These are phyloP conservation scores for Neurospora sp. DNA, from an alignment of 495 filamentous ascomycete species.

Conservation along the genomic window DNA sequence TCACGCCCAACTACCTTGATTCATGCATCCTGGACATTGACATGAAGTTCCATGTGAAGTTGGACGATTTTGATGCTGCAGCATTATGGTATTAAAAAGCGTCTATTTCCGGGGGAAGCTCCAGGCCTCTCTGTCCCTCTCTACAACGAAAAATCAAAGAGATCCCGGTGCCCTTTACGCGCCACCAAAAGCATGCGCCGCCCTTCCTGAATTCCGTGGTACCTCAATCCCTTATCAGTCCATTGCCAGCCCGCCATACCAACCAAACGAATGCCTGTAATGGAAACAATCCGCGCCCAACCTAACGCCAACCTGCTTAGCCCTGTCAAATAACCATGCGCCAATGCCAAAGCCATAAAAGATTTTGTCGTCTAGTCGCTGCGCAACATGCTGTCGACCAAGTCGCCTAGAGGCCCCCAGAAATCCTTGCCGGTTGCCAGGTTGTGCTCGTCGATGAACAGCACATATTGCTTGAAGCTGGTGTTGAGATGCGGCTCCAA, in stretches of 20 bases:
- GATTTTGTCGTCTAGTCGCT: conserved; percentile 52
- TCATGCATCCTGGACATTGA: not conserved
- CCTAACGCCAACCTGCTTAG: not conserved
- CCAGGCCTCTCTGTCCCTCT: not conserved
- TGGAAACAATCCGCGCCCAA: not conserved
- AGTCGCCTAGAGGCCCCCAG: conserved; percentile 91
- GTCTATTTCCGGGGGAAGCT: not conserved
- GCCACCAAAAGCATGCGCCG: conserved; percentile 1
- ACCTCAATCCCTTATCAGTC: not conserved
- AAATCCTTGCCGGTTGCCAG: conserved; percentile 89
- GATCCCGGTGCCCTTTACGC: not conserved
- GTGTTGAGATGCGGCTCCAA: conserved; percentile 97
- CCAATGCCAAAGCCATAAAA: not conserved
- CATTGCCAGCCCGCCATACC: not conserved
- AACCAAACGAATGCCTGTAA: not conserved
- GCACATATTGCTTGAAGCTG: conserved; percentile 97
- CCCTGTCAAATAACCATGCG: not conserved
- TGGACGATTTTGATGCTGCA: not conserved
- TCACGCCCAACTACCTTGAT: not conserved
- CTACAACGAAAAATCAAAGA: conserved; percentile 2
- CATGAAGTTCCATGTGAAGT: not conserved
- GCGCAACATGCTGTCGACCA: conserved; percentile 93
- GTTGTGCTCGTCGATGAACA: conserved; percentile 90
- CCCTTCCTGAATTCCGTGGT: not conserved
- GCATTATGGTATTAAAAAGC: not conserved